Evolutionary conservation across 768 basidiomycete species (phyloP).

Genomic region (Rhizopogon roseolus): DNA sequence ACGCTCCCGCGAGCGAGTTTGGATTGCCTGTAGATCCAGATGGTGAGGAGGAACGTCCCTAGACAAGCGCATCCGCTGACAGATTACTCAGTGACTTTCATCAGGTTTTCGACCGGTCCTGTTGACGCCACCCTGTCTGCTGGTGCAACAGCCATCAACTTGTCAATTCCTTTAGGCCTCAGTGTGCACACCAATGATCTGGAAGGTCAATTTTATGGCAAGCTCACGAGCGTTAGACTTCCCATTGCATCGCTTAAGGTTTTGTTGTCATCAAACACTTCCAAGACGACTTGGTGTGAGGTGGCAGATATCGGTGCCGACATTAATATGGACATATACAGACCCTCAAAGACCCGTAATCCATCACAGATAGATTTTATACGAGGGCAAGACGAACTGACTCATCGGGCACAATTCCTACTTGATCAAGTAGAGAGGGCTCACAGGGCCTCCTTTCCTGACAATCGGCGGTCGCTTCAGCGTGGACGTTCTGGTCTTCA

Average conservation of each 20-base stretch:
- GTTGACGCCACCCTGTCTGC: slow-evolving; percentile 55
- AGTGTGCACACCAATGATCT: slow-evolving; percentile 70
- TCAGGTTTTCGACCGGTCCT: slow-evolving; percentile 57
- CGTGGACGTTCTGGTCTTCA: slow-evolving; percentile 21
- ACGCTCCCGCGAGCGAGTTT: slow-evolving; percentile 75
- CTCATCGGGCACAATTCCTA: slow-evolving; percentile 56
- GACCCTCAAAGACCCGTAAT: slow-evolving; percentile 46
- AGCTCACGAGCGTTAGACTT: slow-evolving; percentile 53
- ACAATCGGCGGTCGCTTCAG: background rate
- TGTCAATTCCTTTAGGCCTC: slow-evolving; percentile 56
- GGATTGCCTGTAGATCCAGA: slow-evolving; percentile 67
- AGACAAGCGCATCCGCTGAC: slow-evolving; percentile 1
- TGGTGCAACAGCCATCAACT: slow-evolving; percentile 46
- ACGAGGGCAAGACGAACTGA: slow-evolving; percentile 61
- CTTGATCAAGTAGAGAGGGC: slow-evolving; percentile 31
- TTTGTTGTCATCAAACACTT: slow-evolving; percentile 38
- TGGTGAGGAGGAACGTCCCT: slow-evolving; percentile 39
- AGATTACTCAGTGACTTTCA: slow-evolving; percentile 65
- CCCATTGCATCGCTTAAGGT: slow-evolving; percentile 47
- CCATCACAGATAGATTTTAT: slow-evolving; percentile 66
- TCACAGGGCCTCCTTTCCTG: slow-evolving; percentile 3
- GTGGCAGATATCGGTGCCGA: slow-evolving; percentile 52
- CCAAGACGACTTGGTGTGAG: slow-evolving; percentile 59
- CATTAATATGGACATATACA: slow-evolving; percentile 63
- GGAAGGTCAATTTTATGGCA: slow-evolving; percentile 63